Base-by-base conservation (phyloP, 176 grass and related monocot species). In the Paspalum notatum region DNA sequence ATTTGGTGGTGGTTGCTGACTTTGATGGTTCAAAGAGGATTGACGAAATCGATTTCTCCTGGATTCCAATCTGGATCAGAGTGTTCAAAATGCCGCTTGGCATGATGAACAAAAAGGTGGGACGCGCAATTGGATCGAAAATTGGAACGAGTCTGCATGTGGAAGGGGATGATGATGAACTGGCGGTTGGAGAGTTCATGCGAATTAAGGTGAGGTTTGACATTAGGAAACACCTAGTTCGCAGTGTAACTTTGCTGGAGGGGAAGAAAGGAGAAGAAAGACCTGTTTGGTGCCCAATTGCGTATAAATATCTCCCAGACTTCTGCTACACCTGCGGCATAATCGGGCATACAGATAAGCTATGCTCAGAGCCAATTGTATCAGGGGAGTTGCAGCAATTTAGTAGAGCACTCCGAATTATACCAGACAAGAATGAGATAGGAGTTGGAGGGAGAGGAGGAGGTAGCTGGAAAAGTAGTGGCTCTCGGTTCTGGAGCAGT, bases 81-180 rank as follows among this genome's bases (percentile, higher is more conserved):
- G 1, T 58, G 0, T 10, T 7, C 0, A 22, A 58, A 2, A 1
- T 58, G 0, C 55, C 55, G 0, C 1, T 58, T 0, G 55, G 55
- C 0, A 0, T 24, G 20, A 58, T 58, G 55, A 58, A 58, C 8
- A 58, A 58, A 20, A 2, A 1, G 7, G 55, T 2, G 4, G 55
- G 55, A 0, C 20, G 22, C 20, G n/a, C n/a, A 8, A 24, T 58
- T 0, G 55, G 55, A 1, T 17, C n/a, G 8, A 22, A 21, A 20
- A 24, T 58, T 1, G n/a, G 20, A 0, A 18, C 20, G 0, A 18
- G 20, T 1, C 0, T 57, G 20, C 3, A 10, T 1, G 54, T 57
- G 6, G 54, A 57, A 9, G 0, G 18, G 1, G 20, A 56, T 7
- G 54, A 57, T 57, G 4, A 57, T 57, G 54, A 2, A 0, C 20